Evolutionary conservation across 2,329 filamentous ascomycete genomes (phyloP).

Genomic region (Aspergillus ochraceus): DNA sequence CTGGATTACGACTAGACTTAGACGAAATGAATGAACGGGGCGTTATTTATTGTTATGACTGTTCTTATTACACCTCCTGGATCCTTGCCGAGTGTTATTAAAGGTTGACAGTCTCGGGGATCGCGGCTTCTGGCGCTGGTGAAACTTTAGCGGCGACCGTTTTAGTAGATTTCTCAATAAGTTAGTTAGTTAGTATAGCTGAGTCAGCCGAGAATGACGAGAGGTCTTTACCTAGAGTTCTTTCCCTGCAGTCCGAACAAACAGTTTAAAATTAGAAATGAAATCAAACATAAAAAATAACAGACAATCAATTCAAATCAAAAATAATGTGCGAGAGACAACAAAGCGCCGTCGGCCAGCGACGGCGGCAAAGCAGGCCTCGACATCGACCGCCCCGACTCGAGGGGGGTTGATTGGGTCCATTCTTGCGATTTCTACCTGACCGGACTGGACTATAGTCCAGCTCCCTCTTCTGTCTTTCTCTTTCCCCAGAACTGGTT

Average conservation of each 20-base stretch:
- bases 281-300: too few relatives aligned
- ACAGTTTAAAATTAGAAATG: too few relatives aligned
- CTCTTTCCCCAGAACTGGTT: neutral
- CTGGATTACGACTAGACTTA: slow-evolving; percentile 5
- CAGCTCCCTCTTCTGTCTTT: neutral
- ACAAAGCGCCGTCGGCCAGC: too few relatives aligned
- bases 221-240: too few relatives aligned
- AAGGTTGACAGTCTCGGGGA: neutral
- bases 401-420: neutral
- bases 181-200: neutral
- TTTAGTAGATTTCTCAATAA: neutral
- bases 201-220: too few relatives aligned
- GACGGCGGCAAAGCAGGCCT: too few relatives aligned
- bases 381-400: neutral
- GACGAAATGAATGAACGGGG: neutral
- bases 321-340: too few relatives aligned
- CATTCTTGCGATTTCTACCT: neutral
- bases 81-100: neutral
- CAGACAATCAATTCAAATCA: too few relatives aligned
- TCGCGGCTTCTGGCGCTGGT: slow-evolving; percentile 1
- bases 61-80: too few relatives aligned
- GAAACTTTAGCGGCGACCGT: slow-evolving; percentile 9
- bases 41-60: neutral
- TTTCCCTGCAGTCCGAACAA: too few relatives aligned
- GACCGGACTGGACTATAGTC: neutral